A percentile compares a stretch with the other conserved stretches of the same genome.
Conservation (phyloP, 2,329 filamentous ascomycete species). For the Diaporthe citri region DNA sequence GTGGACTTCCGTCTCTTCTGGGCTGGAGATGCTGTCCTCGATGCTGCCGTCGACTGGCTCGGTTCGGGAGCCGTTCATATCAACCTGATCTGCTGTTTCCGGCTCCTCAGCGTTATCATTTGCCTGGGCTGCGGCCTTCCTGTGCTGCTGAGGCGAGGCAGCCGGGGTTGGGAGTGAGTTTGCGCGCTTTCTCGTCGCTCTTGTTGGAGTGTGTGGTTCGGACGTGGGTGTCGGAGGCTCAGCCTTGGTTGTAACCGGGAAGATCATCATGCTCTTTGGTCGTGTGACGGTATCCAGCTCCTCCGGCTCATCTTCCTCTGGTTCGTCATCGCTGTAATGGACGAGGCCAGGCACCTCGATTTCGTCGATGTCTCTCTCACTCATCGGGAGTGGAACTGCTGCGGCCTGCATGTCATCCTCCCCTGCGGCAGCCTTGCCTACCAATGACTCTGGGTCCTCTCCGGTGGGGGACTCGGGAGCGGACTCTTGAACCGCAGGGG, state of each 20-base stretch:
- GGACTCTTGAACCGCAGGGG: conserved; percentile 52
- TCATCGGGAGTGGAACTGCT: conserved; percentile 76
- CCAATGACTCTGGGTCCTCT: conserved; percentile 29
- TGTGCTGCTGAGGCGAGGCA: conserved; percentile 41
- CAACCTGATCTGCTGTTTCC: conserved; percentile 53
- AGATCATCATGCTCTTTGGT: conserved; percentile 61
- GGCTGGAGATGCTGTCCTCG: not conserved
- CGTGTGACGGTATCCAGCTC: conserved; percentile 50
- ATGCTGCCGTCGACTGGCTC: conserved; percentile 18
- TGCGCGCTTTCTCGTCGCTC: conserved; percentile 58
- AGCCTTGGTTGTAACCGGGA: conserved; percentile 45
- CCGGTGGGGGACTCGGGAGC: conserved; percentile 31
- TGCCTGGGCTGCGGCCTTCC: conserved; percentile 26
- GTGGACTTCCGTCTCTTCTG: not conserved
- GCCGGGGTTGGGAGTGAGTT: conserved; percentile 61
- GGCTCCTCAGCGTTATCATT: not conserved
- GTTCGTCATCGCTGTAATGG: conserved; percentile 72
- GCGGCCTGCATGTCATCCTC: conserved; percentile 64
- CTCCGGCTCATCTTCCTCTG: conserved; percentile 56
- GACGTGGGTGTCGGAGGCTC: conserved; percentile 52
- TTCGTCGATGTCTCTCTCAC: conserved; percentile 78
- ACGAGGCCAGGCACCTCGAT: conserved; percentile 83
- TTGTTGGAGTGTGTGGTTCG: conserved; percentile 52
- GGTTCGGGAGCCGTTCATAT: conserved; percentile 44
- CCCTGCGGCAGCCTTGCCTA: conserved; percentile 36